Evolutionary conservation across 2,329 filamentous ascomycete species (phyloP), one percentile per base, ranked within the genome.

Genomic region (Lasiodiplodia hormozganensis): DNA sequence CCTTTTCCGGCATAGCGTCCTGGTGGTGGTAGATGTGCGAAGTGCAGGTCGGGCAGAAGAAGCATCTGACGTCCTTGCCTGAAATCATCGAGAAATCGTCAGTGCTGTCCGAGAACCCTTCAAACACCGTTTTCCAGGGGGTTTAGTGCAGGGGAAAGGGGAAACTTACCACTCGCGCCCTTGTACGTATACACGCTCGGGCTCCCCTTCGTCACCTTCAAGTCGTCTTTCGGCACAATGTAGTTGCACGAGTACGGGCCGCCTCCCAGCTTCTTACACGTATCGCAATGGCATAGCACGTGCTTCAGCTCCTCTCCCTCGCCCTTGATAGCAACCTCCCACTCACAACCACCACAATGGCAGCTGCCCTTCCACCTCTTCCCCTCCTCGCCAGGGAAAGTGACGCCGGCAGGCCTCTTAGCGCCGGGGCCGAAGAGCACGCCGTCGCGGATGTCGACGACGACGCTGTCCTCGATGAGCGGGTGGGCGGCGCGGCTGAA

Each of bases 371-470:
- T 71, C 56, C 72, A 74, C 43, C 25, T n/a, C 40, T 18, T 21
- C 21, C 58, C 58, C 23, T 62, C 54, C 18, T 62, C 31, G 14
- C 69, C 53, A 62, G 67, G 36, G 10, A 62, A 62, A 8, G 43
- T 16, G 10, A 62, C 58, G 47, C 40, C 2, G n/a, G 62, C 25
- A 5, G 73, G 75, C 70, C 72, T 71, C 67, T 70, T 65, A 1
- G 77, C 74, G 8, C 66, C 60, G 0, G 72, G 49, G 0, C 76
- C 76, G 64, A 79, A 80, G 10, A 79, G 68, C 16, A 76, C 0
- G 85, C 87, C 12, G 83, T 81, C 56, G 77, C 79, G 77, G 89
- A 91, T 75, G 91, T 89, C 2, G 91, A 74, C 0, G 90, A 87
- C 69, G 84, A 82, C 2, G 84, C 84, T 74, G 86, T 86, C 70